Evolutionary conservation across 345 rosid genomes (phyloP), one percentile per base, ranked within the genome.

Genomic region (Eucalyptus erythrocorys): DNA sequence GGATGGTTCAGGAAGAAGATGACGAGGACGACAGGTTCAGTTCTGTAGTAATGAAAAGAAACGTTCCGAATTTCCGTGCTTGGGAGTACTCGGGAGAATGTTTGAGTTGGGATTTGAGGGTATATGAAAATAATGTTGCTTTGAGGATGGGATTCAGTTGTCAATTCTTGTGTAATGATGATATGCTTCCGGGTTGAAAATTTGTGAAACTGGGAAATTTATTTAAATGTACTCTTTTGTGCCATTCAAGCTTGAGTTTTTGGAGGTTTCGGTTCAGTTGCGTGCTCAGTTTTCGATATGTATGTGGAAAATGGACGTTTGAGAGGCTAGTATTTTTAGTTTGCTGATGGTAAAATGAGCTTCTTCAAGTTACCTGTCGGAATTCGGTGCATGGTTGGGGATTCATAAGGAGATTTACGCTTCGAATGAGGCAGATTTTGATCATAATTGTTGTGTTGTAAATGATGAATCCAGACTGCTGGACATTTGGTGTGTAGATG

Each of bases 1-100:
- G 79, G 71, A 84, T 48, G 51, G 27, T 76, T 87, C 89, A 87
- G 84, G 89, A 93, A 61, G 92, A 90, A 49, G 90, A 86, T 80
- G 91, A 90, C 87, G 95, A 91, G 59, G 89, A 93, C 87, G 99
- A 96, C 92, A 95, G 94, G 98, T 92, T 80, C 91, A 5, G 19
- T 42, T 81, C 48, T 5, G 13, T 90, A 48, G 48, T 53, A n/a
- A 16, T 87, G 87, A 37, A 68, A 66, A 37, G 82, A 37, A 21
- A 37, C 82, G 82, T 37, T 37, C 14, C 27, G 22, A 37, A 76
- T 76, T 84, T 79, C 88, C 79, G 42, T 87, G 34, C 49, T 76
- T 76, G 82, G 82, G 24, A 37, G 2, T 76, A 6, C 3, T 76
- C 10, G 82, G 82, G 7, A 19, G 42, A 10, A 5, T 76, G 82